A percentile compares a stretch with the other conserved stretches of the same genome.
Conservation (phyloP, 345 rosid genomes). For the Mercurialis annua region DNA sequence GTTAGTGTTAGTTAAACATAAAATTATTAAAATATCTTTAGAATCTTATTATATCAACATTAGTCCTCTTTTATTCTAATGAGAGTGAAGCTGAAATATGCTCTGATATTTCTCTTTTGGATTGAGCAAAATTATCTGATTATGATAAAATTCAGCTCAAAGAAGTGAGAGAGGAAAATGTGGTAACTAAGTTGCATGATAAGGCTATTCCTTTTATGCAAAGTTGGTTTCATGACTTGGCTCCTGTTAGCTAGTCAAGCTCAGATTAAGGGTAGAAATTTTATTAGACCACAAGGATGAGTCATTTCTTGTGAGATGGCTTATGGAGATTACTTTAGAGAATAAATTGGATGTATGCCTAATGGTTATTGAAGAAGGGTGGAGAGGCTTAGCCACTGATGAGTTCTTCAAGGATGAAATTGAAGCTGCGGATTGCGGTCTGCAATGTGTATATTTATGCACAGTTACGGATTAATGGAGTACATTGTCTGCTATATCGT, state of each 20-base stretch:
- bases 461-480: constrained; percentile 77
- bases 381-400: constrained; percentile 46
- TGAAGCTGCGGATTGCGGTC: constrained; percentile 76
- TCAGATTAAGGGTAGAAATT: constrained; percentile 20
- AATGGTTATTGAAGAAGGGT: constrained; percentile 82
- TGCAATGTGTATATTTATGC: constrained; percentile 77
- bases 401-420: constrained; percentile 63
- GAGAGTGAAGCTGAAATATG: constrained; percentile 47
- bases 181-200: constrained; percentile 50
- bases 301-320: constrained; percentile 85
- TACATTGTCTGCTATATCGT: constrained; percentile 71
- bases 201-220: constrained; percentile 80
- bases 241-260: constrained; percentile 20
- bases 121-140: constrained; percentile 79
- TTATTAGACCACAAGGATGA: constrained; percentile 33
- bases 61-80: constrained; percentile 65
- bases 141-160: constrained; percentile 83
- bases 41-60: too few relatives aligned
- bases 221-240: constrained; percentile 33
- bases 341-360: constrained; percentile 71
- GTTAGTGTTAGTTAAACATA: too few relatives aligned
- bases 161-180: constrained; percentile 58
- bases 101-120: constrained; percentile 55
- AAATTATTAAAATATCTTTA: too few relatives aligned
- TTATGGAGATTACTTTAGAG: constrained; percentile 70